Evolutionary conservation across 2,329 filamentous ascomycete species (phyloP).

Genomic region (Aspergillus aculeatinus): DNA sequence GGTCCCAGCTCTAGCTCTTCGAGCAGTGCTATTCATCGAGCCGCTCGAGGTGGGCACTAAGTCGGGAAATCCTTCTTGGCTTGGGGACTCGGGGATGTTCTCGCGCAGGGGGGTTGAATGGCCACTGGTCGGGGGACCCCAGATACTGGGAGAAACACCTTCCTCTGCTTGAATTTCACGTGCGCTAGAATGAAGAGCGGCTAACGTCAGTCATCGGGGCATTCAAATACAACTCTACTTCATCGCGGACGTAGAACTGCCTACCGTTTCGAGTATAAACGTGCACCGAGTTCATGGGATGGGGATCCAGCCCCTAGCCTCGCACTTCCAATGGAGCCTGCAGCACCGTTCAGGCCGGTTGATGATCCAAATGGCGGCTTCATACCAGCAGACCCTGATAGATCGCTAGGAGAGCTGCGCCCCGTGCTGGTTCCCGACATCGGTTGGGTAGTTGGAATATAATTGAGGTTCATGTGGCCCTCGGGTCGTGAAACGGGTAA

Average conservation of each 20-base stretch:
- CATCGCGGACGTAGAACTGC: conserved; percentile 34
- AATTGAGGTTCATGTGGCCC: conserved; percentile 78
- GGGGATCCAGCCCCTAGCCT: conserved; percentile 92
- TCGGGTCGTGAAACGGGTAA: conserved; percentile 77
- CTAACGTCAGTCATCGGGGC: conserved; percentile 11
- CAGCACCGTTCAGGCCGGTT: conserved; percentile 57
- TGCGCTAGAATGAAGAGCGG: conserved; percentile 58
- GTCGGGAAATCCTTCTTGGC: conserved; percentile 87
- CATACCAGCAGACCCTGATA: conserved; percentile 60
- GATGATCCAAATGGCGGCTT: conserved; percentile 73
- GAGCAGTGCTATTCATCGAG: conserved; percentile 62
- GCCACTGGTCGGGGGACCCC: conserved; percentile 94
- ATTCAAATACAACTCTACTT: background rate
- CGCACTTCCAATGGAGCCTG: conserved; percentile 53
- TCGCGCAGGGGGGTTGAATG: conserved; percentile 95
- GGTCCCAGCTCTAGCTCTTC: conserved; percentile 86
- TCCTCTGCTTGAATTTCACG: conserved; percentile 97
- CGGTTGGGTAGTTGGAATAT: conserved; percentile 66
- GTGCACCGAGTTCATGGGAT: conserved; percentile 80
- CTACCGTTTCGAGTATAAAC: conserved; percentile 91
- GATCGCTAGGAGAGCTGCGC: conserved; percentile 77
- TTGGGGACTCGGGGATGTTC: conserved; percentile 95
- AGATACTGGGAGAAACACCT: conserved; percentile 74
- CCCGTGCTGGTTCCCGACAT: conserved; percentile 78
- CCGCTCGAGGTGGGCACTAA: conserved; percentile 71